Evolutionary conservation across 2,329 filamentous ascomycete species (phyloP), one percentile per base, ranked within the genome.

Genomic region (Colletotrichum abscissum): DNA sequence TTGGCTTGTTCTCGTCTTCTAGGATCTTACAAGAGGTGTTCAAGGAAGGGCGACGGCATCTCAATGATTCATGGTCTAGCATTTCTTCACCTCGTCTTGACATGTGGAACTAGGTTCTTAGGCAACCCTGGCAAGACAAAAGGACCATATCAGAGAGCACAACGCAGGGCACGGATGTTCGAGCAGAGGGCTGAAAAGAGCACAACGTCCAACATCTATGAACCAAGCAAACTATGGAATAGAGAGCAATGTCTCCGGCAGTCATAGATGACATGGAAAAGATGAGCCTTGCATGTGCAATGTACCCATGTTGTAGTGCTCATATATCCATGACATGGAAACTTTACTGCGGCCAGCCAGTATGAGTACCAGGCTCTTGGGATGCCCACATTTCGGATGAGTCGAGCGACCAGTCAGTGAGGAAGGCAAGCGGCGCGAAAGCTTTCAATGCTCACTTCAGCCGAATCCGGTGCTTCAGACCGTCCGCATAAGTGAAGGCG

Each of bases 401-500:
- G 35, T 64, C 12, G n/a, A 64, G 28, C 46, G 14, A 60, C 35
- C 22, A 55, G 14, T 33, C 28, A n/a, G 54, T 54, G 49, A 38
- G 22, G 54, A 63, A 24, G 46, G 14, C 28, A 22, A 24, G 16
- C 19, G 62, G n/a, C 16, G 46, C 33, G 35, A 38, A 8, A 55
- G 62, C 62, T 64, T n/a, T 22, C 46, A 38, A n/a, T 33, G 49
- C 62, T 55, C 30, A 55, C 46, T 55, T 64, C 62, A 5, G 62
- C 62, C 14, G 46, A 64, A 64, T 64, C 12, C 28, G 55, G 24
- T 64, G 22, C 62, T 26, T 55, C 60, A 52, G n/a, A 38, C 46
- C 19, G 46, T 46, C 46, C n/a, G 49, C 16, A 9, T 55, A 24
- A 26, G 9, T 30, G 28, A 26, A 16, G 22, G n/a, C 49, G 33